These are phyloP conservation scores for Metschnikowia arizonensis DNA, from an alignment of 805 yeast species.

Conservation along the genomic window DNA sequence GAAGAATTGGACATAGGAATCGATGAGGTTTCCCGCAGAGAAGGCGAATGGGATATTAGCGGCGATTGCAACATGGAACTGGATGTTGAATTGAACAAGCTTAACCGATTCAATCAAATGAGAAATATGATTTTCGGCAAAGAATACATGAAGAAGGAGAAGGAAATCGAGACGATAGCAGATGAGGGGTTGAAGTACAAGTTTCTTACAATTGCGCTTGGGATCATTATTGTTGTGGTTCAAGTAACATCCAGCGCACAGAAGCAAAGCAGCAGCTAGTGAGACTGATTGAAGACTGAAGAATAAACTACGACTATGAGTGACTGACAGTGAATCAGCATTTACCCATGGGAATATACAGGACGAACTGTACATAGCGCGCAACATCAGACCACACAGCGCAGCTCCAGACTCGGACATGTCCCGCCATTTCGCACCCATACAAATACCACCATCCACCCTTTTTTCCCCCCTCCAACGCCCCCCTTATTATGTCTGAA, in stretches of 20 bases:
- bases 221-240: slow-evolving; percentile 38
- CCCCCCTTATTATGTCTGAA: not conserved
- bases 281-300: too few relatives aligned
- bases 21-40: slow-evolving; percentile 12
- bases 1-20: slow-evolving; percentile 10
- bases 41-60: slow-evolving; percentile 18
- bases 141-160: slow-evolving; percentile 16
- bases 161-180: slow-evolving; percentile 25
- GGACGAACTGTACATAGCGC: not conserved
- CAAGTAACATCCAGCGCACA: slow-evolving; percentile 30
- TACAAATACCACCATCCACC: not conserved
- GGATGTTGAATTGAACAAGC: slow-evolving; percentile 20
- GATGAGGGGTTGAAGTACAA: slow-evolving; percentile 41
- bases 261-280: slow-evolving; percentile 8
- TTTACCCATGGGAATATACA: too few relatives aligned
- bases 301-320: too few relatives aligned
- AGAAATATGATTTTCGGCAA: slow-evolving; percentile 32
- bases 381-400: slow-evolving; percentile 6
- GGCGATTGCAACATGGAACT: slow-evolving; percentile 13
- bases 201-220: slow-evolving; percentile 40
- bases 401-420: slow-evolving; percentile 5
- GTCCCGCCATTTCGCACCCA: slow-evolving; percentile 6
- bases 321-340: too few relatives aligned
- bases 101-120: slow-evolving; percentile 34
- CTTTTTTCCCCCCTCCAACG: not conserved